Base-by-base conservation (phyloP, 179 eudicot species). In the Beta lomatogona region DNA sequence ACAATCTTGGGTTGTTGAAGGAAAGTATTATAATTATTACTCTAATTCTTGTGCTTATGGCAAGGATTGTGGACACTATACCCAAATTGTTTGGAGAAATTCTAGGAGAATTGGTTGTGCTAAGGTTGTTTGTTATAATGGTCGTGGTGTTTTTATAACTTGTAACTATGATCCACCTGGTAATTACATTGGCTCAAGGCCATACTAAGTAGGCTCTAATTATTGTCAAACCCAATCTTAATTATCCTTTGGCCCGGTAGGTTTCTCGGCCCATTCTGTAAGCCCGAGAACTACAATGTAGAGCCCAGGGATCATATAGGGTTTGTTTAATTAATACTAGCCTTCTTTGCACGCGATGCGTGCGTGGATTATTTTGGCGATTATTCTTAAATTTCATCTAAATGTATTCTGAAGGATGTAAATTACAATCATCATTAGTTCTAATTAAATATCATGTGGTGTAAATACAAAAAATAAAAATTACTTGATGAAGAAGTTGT, bases 151-250 rank as follows among this genome's bases (percentile, higher is more conserved):
- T 55, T 90, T 92, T 70, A 82, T 91, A 74, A 89, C 82, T 59
- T 93, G 97, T 66, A 88, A 88, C 22, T 93, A 92, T 77, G 90
- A 92, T 61, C 97, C 97, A 55, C 93, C 91, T 0, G 94, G 97
- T 18, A 93, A 93, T 60, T 87, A 85, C 72, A 59, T 84, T 25
- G 97, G 95, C 0, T 68, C 86, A 75, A 85, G 83, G 66, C 97
- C 97, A 36, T 93, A 90, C 59, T 93, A 82, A 61, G n/a, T n/a
- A 4, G 9, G 78, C 48, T 12, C 1, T 18, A 75, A 41, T 12
- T 22, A 28, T 59, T n/a, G 11, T 11, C 16, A 3, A 55, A 55
- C 16, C 55, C 3, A 2, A 61, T 61, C 22, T 61, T 22, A 61
- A 9, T 61, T 10, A 61, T 36, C 41, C 19, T 10, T 2, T 10